Evolutionary conservation across 2,329 filamentous ascomycete species (phyloP).

Genomic region (Shiraia sp.): DNA sequence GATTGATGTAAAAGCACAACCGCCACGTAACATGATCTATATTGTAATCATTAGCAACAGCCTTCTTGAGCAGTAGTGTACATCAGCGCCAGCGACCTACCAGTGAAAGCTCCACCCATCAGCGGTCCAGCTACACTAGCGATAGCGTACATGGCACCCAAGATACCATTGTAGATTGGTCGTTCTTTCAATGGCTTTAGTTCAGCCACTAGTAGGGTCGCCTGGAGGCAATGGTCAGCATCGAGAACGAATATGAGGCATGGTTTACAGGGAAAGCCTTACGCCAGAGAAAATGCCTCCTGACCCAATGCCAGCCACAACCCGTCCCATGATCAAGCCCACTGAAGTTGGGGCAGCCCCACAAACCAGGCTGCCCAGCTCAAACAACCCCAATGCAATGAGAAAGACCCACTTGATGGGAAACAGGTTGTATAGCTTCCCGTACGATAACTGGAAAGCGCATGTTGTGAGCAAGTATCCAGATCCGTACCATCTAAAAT

Average conservation of each 20-base stretch:
- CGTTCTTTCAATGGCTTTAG: slow-evolving; percentile 47
- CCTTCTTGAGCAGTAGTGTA: neutral
- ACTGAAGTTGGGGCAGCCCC: slow-evolving; percentile 46
- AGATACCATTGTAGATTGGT: slow-evolving; percentile 49
- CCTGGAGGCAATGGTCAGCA: neutral
- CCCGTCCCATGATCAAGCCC: slow-evolving; percentile 52
- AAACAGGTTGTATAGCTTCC: slow-evolving; percentile 31
- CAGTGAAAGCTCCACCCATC: slow-evolving; percentile 36
- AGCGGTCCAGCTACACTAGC: slow-evolving; percentile 32
- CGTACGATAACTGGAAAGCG: slow-evolving; percentile 50
- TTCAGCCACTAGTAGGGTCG: slow-evolving; percentile 41
- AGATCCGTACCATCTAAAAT: slow-evolving; percentile 21
- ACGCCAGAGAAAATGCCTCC: slow-evolving; percentile 51
- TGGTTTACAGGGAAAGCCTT: slow-evolving; percentile 26
- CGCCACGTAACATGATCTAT: slow-evolving; percentile 26
- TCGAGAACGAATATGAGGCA: neutral
- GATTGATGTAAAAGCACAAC: slow-evolving; percentile 22
- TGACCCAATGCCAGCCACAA: slow-evolving; percentile 50
- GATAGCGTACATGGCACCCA: slow-evolving; percentile 49
- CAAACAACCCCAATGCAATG: slow-evolving; percentile 43
- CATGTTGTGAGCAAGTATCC: slow-evolving; percentile 50
- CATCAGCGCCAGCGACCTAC: neutral
- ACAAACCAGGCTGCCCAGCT: slow-evolving; percentile 43
- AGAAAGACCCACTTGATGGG: slow-evolving; percentile 27
- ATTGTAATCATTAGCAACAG: neutral